phyloP scores from a whole-genome alignment of 306 rosid genomes.

The Quercus wislizeni region DNA sequence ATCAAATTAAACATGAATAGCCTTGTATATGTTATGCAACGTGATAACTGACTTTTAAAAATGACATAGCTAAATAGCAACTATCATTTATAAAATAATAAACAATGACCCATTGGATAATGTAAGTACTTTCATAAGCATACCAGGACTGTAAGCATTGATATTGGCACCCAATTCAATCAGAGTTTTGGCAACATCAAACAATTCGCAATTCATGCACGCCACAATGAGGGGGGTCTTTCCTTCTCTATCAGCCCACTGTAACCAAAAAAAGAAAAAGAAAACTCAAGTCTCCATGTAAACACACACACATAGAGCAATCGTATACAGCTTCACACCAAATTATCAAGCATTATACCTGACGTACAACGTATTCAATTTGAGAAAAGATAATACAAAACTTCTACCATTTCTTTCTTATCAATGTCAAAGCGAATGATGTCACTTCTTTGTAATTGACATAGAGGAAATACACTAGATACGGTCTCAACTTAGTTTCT shows the following conservation, averaged over 20 bases:
- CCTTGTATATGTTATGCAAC: neutral
- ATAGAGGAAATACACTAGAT: neutral
- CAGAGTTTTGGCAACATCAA: slow-evolving; percentile 18
- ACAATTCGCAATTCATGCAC: slow-evolving; percentile 2
- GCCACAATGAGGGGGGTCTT: slow-evolving; percentile 28
- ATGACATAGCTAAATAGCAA: neutral
- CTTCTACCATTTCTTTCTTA: neutral
- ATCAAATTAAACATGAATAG: neutral
- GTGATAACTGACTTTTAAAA: neutral
- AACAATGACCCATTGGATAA: neutral
- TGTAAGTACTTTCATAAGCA: neutral
- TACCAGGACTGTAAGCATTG: slow-evolving; percentile 22
- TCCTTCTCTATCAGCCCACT: slow-evolving; percentile 21
- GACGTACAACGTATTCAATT: neutral
- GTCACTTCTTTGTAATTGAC: neutral
- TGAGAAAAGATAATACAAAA: neutral
- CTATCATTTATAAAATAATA: neutral
- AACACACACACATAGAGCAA: neutral
- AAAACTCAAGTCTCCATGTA: neutral
- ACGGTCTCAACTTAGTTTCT: neutral
- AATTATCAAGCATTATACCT: neutral
- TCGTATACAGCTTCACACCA: neutral
- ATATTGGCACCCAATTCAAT: slow-evolving; percentile 29
- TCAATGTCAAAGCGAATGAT: no score
- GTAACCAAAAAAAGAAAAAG: neutral